A percentile compares a stretch with the other conserved stretches of the same genome.
phyloP scores from a whole-genome alignment of 345 rosid species.

The Citropsis articulata region DNA sequence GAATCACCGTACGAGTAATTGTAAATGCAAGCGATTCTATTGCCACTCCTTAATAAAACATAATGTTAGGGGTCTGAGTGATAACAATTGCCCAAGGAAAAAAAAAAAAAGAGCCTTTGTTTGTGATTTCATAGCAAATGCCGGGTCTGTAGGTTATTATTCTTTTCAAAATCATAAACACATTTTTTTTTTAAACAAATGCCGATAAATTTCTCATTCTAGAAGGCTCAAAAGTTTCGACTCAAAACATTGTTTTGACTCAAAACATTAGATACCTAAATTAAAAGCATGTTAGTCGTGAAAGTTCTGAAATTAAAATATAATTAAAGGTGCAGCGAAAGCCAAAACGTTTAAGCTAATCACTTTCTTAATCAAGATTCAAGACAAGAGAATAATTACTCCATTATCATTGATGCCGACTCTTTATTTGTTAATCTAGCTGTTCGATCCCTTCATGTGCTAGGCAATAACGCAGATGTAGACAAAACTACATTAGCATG shows the following conservation, averaged over 20 bases:
- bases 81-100: not conserved
- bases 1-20: too few species aligned
- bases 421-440: constrained; percentile 13
- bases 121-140: not conserved
- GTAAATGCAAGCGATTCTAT: too few species aligned
- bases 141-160: not conserved
- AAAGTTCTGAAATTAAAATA: not conserved
- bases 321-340: not conserved
- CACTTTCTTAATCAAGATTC: not conserved
- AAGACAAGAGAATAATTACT: not conserved
- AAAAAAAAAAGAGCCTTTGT: too few species aligned
- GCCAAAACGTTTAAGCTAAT: not conserved
- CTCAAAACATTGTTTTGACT: not conserved
- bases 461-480: not conserved
- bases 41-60: too few species aligned
- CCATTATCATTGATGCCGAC: constrained; percentile 20
- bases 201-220: not conserved
- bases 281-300: not conserved
- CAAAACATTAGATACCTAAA: not conserved
- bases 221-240: not conserved
- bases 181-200: not conserved
- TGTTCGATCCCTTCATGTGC: constrained; percentile 16
- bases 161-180: not conserved
- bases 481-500: not conserved
- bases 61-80: too few species aligned